These are phyloP conservation scores for Debaryomyces singareniensis DNA, from an alignment of 1,139 yeast genomes.

Conservation along the genomic window DNA sequence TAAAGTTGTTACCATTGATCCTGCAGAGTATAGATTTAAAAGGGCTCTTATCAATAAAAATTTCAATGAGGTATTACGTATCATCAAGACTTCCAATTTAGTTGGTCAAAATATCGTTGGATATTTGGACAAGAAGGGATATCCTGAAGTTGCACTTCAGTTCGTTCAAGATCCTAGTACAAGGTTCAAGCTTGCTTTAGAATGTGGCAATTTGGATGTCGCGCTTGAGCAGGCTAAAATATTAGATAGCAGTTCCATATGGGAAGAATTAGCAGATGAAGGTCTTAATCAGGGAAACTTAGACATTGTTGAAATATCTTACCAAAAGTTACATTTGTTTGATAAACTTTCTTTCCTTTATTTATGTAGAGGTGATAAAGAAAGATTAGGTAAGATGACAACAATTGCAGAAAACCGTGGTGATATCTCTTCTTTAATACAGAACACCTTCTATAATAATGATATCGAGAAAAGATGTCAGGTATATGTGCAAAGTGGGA, in stretches of 20 bases:
- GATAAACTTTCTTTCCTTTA: slow-evolving; percentile 89
- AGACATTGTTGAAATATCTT: slow-evolving; percentile 77
- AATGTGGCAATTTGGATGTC: slow-evolving; percentile 80
- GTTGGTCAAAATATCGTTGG: slow-evolving; percentile 98
- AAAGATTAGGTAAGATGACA: slow-evolving; percentile 77
- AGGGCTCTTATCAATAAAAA: slow-evolving; percentile 85
- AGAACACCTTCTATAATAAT: slow-evolving; percentile 73
- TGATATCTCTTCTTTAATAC: slow-evolving; percentile 73
- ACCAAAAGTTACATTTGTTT: slow-evolving; percentile 80
- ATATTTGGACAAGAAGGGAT: slow-evolving; percentile 90
- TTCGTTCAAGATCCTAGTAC: slow-evolving; percentile 96
- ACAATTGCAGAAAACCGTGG: slow-evolving; percentile 86
- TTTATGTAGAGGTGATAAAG: slow-evolving; percentile 71
- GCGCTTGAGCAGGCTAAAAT: slow-evolving; percentile 88
- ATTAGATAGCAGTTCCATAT: slow-evolving; percentile 59
- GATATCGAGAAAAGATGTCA: slow-evolving; percentile 72
- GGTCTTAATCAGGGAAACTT: slow-evolving; percentile 89
- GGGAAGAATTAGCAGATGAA: slow-evolving; percentile 82
- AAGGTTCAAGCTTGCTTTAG: slow-evolving; percentile 90
- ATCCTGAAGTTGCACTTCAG: slow-evolving; percentile 90
- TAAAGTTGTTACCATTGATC: slow-evolving; percentile 75
- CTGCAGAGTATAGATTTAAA: slow-evolving; percentile 96
- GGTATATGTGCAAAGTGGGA: slow-evolving; percentile 70
- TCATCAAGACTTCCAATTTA: slow-evolving; percentile 80
- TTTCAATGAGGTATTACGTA: slow-evolving; percentile 85